Base-by-base conservation (phyloP, 371 early-diverging fungal genomes). In the Mucor saturninus region DNA sequence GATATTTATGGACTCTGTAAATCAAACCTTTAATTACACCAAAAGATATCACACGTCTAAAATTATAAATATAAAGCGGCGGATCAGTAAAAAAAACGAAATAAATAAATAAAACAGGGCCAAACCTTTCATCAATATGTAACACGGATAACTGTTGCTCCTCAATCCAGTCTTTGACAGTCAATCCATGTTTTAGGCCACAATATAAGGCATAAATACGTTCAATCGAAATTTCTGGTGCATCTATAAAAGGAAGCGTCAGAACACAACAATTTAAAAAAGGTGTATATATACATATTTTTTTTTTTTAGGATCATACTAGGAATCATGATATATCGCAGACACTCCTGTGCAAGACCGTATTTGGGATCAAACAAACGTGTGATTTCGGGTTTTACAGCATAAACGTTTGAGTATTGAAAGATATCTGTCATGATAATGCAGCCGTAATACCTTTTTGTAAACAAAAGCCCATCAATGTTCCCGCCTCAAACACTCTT, bases 351-450 rank as follows among this genome's bases (percentile, higher is more conserved):
- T 54, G 91, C 92, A 35, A 88, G 61, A 2, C 76, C 76, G 8
- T 82, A 74, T 40, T 77, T 79, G 51, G 85, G 80, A 45, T 88
- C 83, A 37, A 93, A 73, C 48, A 92, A 59, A 7, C 76, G 69
- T 60, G 87, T 85, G 61, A 87, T 81, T 56, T 84, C 83, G 32
- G 81, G 80, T 51, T 83, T 87, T 53, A 91, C 83, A 4, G 89
- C 86, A 66, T 95, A 95, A 0, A 92, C 80, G 64, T 95, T 95
- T 32, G 90, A 87, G 74, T 91, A 95, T 81, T 94, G 93, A 73
- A 94, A 94, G n/a, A 94, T 87, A 61, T 95, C 94, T 14, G 91
- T 87, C 75, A 94, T 74, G 50, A 88, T 87, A 32, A 93, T 86
- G 61, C 92, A 91, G 0, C 92, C 93, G 69, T 92, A 94, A 64